phyloP scores from a whole-genome alignment of 371 early-diverging fungal species.

The Quaeritorhiza haematococci region DNA sequence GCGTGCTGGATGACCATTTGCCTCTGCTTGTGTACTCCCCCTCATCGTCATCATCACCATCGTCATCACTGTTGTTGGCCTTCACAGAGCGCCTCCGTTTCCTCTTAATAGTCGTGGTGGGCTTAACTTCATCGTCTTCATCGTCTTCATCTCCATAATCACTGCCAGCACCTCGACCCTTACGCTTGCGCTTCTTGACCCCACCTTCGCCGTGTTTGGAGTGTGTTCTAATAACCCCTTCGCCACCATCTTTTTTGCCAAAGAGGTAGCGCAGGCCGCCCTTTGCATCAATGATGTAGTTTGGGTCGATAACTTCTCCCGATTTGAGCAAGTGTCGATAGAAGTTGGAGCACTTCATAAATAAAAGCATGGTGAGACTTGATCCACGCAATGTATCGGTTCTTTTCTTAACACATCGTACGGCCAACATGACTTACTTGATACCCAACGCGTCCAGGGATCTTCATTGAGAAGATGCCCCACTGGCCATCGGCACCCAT shows the following conservation, averaged over 20 bases:
- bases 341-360: constrained; percentile 83
- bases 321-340: constrained; percentile 83
- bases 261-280: constrained; percentile 86
- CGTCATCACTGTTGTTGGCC: constrained; percentile 38
- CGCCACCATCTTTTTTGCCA: constrained; percentile 70
- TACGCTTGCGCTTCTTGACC: constrained; percentile 57
- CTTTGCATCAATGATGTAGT: constrained; percentile 81
- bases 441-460: constrained; percentile 92
- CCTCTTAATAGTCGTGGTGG: constrained; percentile 20
- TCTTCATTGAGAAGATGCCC: constrained; percentile 91
- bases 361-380: background rate
- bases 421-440: constrained; percentile 61
- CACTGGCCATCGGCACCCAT: constrained; percentile 91
- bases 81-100: constrained; percentile 50
- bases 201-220: constrained; percentile 69
- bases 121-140: constrained; percentile 14
- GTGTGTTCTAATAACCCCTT: constrained; percentile 56
- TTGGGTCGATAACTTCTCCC: constrained; percentile 78
- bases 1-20: too few relatives aligned
- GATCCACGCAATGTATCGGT: background rate
- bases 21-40: constrained; percentile 28
- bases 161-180: too few relatives aligned
- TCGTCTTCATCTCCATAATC: constrained; percentile 60
- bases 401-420: background rate
- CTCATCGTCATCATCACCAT: constrained; percentile 51